These are phyloP conservation scores for Phragmites australis DNA, from an alignment of 176 grass and related monocot genomes.

Conservation along the genomic window DNA sequence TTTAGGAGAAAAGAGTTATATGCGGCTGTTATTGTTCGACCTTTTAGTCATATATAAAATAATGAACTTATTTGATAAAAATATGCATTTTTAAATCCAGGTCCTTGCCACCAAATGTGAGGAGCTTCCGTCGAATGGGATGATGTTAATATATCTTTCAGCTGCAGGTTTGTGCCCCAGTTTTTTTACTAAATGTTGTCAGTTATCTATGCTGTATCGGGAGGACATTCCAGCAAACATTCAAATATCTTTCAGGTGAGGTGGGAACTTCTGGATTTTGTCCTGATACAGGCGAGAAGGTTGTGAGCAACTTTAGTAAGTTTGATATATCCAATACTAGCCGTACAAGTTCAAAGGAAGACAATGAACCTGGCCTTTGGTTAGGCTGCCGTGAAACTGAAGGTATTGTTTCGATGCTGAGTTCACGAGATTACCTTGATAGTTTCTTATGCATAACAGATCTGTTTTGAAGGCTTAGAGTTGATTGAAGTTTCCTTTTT, in stretches of 20 bases:
- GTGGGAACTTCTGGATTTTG: constrained; percentile 43
- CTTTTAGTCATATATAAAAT: constrained; percentile 15
- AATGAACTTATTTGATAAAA: background rate
- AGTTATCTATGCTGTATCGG: background rate
- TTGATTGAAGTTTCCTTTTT: constrained; percentile 30
- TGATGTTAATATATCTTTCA: constrained; percentile 91
- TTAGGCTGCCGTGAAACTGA: constrained; percentile 69
- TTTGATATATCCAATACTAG: constrained; percentile 53
- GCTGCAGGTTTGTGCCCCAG: constrained; percentile 62
- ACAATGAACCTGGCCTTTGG: constrained; percentile 57
- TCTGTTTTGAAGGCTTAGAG: constrained; percentile 7
- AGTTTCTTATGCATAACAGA: background rate
- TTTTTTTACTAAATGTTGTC: constrained; percentile 29
- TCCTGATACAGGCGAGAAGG: constrained; percentile 58
- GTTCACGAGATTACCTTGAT: background rate
- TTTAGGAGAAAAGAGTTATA: background rate
- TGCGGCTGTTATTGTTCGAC: background rate
- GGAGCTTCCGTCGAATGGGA: constrained; percentile 77
- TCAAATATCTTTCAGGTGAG: constrained; percentile 56
- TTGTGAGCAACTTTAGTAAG: constrained; percentile 60
- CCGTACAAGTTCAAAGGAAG: constrained; percentile 26
- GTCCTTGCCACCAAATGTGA: constrained; percentile 92
- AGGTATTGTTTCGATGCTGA: constrained; percentile 49
- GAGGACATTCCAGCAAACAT: constrained; percentile 21
- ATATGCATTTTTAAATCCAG: constrained; percentile 34